Base-by-base conservation (phyloP, 2,329 filamentous ascomycete species). In the Colletotrichum tabaci region DNA sequence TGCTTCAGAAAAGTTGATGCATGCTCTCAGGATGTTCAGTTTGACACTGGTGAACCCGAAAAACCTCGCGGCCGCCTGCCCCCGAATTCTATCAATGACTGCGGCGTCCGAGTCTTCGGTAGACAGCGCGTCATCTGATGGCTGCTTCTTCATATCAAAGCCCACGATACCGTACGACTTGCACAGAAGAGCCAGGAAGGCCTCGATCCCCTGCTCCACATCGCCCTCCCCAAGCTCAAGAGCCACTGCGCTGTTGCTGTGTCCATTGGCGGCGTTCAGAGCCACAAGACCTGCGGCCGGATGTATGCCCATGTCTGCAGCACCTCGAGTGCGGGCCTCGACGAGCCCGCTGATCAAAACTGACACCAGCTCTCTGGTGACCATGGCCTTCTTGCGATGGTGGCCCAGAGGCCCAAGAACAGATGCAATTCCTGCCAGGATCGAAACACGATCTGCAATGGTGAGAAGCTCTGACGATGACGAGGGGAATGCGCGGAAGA, bases 281-380 rank as follows among this genome's bases (percentile, higher is more conserved):
- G 92, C 91, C 35, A 94, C 91, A 61, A 98, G 84, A 0, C 94
- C 95, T 12, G 96, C 94, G 21, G 96, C 96, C 50, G 96, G 96
- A 82, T 98, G 96, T 46, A 99, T 94, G 4, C 96, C 96, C 77
- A 96, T 94, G 79, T 98, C 96, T n/a, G 96, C 95, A 50, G 96
- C 96, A 42, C 96, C 96, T 58, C 96, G 89, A 57, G 97, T 98
- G 49, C 96, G 90, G 18, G 96, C 96, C 81, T 98, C 94, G 5
- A 98, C 92, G 10, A 99, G 87, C 3, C 94, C 95, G 44, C 92
- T 92, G 63, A 97, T 94, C 50, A 98, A 86, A 18, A 95, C 91
- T 4, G 91, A 92, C 10, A 99, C 88, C 61, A 98, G 87, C 77
- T 98, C 95, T 76, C 94, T 92, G 76, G 98, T 88, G 0, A 98